Evolutionary conservation across 2,329 filamentous ascomycete species (phyloP), one percentile per base, ranked within the genome.

Genomic region (Ophiostoma perfectum): DNA sequence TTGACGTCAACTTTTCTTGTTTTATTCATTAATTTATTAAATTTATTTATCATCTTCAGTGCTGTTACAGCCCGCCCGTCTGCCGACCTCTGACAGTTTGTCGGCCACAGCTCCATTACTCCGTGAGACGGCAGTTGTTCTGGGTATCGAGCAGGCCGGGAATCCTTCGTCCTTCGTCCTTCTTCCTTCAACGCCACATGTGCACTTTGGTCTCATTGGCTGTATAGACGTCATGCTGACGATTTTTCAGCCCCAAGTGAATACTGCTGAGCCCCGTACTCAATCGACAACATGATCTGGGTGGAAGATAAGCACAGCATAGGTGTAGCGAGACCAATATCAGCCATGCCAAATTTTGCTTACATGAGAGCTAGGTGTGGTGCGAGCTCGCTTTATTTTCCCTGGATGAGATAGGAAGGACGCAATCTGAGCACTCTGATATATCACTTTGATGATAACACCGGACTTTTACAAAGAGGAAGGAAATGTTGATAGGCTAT

Each of bases 101-200:
- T 27, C 7, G 18, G 7, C 12, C 49, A 18, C 27, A 5, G n/a
- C n/a, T 6, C 27, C 49, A 55, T 27, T n/a, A 49, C 47, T 6
- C 18, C 18, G 49, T 55, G 27, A 55, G 49, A 55, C 49, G 49
- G 49, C 49, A 55, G n/a, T 55, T 55, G 49, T n/a, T n/a, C n/a
- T n/a, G n/a, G n/a, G n/a, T n/a, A n/a, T n/a, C n/a, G n/a, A n/a
- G n/a, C n/a, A n/a, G n/a, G 27, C 7, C n/a, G n/a, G 49, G 49
- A 55, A 27, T 55, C 49, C 2, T 47, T 47, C 4, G 2, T n/a
- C 16, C 42, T 6, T 44, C 42, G n/a, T n/a, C n/a, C n/a, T n/a
- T n/a, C n/a, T n/a, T 27, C 7, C 18, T 18, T 27, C 4, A 52
- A 27, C 18, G 49, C 49, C 49, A 55, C 49, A 55, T 55, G 49